Evolutionary conservation across 176 grass and related monocot species (phyloP).

Genomic region (Aegilops tauschii): DNA sequence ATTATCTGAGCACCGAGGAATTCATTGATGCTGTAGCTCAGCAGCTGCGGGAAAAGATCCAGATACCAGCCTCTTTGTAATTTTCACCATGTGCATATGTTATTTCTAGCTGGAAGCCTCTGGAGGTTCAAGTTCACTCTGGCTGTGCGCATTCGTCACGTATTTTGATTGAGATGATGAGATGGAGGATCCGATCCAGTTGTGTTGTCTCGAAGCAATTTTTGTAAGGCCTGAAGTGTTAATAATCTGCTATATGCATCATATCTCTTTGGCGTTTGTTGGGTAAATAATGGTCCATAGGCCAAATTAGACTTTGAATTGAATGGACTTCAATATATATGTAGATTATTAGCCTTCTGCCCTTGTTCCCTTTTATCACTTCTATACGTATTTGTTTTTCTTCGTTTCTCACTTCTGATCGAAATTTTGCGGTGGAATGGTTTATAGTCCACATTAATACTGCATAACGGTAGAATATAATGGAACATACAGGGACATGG

Average conservation of each 20-base stretch:
- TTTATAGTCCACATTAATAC: no score
- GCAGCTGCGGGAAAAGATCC: constrained; percentile 52
- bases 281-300: neutral
- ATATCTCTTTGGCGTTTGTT: neutral
- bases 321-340: neutral
- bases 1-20: constrained; percentile 78
- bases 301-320: neutral
- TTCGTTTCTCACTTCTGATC: no score
- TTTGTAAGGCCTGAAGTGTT: neutral
- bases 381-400: neutral
- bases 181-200: neutral
- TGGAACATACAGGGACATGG: no score
- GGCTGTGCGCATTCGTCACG: neutral
- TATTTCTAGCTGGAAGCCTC: constrained; percentile 6
- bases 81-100: neutral
- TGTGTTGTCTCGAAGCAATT: neutral
- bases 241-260: neutral
- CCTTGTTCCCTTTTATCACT: no score
- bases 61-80: constrained; percentile 31
- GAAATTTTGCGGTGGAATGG: no score
- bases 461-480: no score
- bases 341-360: neutral
- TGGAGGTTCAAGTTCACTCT: neutral
- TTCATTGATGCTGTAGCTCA: constrained; percentile 81
- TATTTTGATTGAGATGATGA: constrained; percentile 29